A percentile compares a stretch with the other conserved stretches of the same genome.
Evolutionary conservation across 345 rosid species (phyloP).

Genomic region (Cardamine occulta): DNA sequence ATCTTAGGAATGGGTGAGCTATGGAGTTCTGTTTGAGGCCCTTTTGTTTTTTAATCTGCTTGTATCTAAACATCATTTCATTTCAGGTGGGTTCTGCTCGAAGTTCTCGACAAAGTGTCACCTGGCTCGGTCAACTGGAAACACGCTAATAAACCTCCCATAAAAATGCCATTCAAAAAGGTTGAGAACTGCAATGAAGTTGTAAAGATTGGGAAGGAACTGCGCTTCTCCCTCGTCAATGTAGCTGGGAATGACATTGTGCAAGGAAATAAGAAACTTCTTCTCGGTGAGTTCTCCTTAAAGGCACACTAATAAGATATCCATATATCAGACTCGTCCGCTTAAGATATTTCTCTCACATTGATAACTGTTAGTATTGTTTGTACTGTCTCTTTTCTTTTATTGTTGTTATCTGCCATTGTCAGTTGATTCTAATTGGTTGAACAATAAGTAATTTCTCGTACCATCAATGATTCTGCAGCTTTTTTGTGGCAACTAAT

Average conservation of each 20-base stretch:
- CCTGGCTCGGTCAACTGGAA: conserved; percentile 50
- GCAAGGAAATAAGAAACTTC: conserved; percentile 50
- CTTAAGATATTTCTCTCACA: conserved; percentile 1
- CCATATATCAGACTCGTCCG: conserved; percentile 10
- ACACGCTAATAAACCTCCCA: conserved; percentile 47
- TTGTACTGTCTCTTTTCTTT: not conserved
- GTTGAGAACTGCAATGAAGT: conserved; percentile 51
- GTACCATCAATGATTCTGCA: conserved; percentile 41
- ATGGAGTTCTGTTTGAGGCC: conserved; percentile 4
- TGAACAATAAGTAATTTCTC: conserved; percentile 16
- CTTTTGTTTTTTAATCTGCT: conserved; percentile 9
- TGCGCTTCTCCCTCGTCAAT: conserved; percentile 87
- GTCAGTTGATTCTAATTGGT: not conserved
- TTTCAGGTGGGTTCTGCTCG: conserved; percentile 85
- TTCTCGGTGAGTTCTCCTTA: conserved; percentile 42
- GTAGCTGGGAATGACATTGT: conserved; percentile 87
- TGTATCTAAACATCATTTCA: conserved; percentile 29
- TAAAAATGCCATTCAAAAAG: conserved; percentile 48
- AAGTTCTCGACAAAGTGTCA: conserved; percentile 48
- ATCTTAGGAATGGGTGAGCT: conserved; percentile 88
- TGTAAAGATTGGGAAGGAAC: conserved; percentile 43
- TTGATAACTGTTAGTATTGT: conserved; percentile 2
- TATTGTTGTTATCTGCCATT: not conserved
- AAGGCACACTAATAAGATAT: conserved; percentile 13
- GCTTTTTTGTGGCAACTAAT: conserved; percentile 96